Percentiles rank a stretch among this genome's conserved stretches.
Evolutionary conservation across 2,329 filamentous ascomycete genomes (phyloP).

Genomic region (Trichothecium roseum): DNA sequence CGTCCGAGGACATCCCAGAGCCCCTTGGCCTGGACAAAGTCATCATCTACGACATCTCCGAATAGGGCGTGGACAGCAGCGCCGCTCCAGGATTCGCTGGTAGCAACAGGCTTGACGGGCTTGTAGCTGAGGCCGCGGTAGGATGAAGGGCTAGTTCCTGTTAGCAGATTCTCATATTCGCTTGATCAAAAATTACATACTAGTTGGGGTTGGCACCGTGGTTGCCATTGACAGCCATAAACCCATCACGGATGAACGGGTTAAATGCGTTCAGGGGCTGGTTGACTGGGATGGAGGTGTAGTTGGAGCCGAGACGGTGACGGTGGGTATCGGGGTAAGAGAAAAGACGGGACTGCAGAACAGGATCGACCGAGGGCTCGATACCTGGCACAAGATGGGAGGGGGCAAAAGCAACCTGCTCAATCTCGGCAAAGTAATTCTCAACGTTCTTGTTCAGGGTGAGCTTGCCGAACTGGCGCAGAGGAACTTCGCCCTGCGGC

Average conservation of each 20-base stretch:
- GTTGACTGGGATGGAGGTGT: conserved; percentile 33
- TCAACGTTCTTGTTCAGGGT: conserved; percentile 56
- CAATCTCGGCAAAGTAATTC: conserved; percentile 40
- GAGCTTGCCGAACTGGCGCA: conserved; percentile 55
- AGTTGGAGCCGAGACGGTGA: conserved; percentile 41
- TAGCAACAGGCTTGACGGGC: conserved; percentile 25
- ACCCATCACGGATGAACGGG: conserved; percentile 12
- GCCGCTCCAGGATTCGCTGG: conserved; percentile 38
- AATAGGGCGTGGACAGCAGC: conserved; percentile 31
- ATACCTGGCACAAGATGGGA: conserved; percentile 39
- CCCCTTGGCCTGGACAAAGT: conserved; percentile 37
- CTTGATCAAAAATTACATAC: conserved; percentile 11
- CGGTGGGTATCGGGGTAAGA: conserved; percentile 38
- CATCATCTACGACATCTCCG: conserved; percentile 33
- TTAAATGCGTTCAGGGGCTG: conserved; percentile 6
- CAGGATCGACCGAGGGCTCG: conserved; percentile 33
- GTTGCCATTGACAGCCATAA: conserved; percentile 12
- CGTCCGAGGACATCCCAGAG: conserved; percentile 39
- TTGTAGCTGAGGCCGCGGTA: conserved; percentile 25
- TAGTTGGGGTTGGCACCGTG: conserved; percentile 17
- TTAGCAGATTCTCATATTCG: not conserved
- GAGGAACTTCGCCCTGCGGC: conserved; percentile 56
- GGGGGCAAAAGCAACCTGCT: conserved; percentile 40
- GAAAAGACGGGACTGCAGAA: conserved; percentile 38
- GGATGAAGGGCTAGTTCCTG: not conserved